Evolutionary conservation across 1,284 basidiomycete species (phyloP).

Genomic region (Irpex sp.): DNA sequence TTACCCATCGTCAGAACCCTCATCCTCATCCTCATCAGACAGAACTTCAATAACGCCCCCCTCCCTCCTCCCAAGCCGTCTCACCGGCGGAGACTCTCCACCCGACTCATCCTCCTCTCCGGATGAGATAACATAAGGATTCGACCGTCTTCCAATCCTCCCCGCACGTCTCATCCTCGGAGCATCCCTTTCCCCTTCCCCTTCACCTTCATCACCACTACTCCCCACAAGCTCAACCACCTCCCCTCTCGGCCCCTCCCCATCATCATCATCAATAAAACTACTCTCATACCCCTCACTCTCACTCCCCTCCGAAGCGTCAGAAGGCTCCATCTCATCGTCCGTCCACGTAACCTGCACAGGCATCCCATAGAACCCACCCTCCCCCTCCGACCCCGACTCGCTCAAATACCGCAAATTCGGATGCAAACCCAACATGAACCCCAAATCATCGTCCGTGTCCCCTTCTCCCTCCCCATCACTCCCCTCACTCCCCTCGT

Average conservation of each 20-base stretch:
- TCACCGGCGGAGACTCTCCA: background rate
- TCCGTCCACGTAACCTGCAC: slow-evolving; percentile 1
- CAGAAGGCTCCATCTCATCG: slow-evolving; percentile 5
- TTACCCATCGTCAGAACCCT: background rate
- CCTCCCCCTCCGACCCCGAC: background rate
- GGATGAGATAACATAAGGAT: slow-evolving; percentile 12
- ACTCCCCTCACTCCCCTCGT: background rate
- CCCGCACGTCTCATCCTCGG: background rate
- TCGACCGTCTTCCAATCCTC: background rate
- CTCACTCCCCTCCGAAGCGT: slow-evolving; percentile 2
- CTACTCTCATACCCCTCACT: slow-evolving; percentile 28
- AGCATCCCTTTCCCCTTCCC: background rate
- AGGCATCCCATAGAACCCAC: slow-evolving; percentile 18
- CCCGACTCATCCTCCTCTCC: slow-evolving; percentile 23
- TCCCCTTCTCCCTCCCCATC: background rate
- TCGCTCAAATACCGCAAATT: slow-evolving; percentile 20
- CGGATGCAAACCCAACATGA: slow-evolving; percentile 18
- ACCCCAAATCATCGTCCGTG: slow-evolving; percentile 12
- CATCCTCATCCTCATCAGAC: slow-evolving; percentile 1
- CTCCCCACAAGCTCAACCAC: background rate
- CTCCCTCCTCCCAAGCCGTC: background rate
- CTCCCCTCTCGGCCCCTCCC: slow-evolving; percentile 30
- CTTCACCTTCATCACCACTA: background rate
- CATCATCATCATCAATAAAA: slow-evolving; percentile 34
- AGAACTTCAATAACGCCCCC: background rate